A percentile compares a stretch with the other conserved stretches of the same genome.
Conservation (phyloP, 176 grass and related monocot genomes). For the Bromus sterilis region DNA sequence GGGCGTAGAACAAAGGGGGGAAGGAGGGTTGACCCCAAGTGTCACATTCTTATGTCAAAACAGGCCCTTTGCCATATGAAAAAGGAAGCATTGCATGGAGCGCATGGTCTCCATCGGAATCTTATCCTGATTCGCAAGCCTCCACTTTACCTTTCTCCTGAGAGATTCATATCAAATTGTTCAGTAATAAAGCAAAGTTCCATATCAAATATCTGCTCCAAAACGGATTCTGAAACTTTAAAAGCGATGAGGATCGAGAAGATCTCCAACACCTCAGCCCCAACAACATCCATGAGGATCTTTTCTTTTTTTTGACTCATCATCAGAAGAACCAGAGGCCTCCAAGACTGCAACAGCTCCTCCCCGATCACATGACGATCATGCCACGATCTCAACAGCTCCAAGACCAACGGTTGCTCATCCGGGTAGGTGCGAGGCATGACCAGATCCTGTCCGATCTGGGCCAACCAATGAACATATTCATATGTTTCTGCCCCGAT, state of each 20-base stretch:
- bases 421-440: constrained; percentile 28
- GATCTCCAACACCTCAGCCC: neutral
- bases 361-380: constrained; percentile 8
- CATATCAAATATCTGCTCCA: neutral
- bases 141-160: neutral
- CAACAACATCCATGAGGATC: neutral
- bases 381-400: constrained; percentile 5
- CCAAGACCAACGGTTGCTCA: neutral
- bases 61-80: neutral
- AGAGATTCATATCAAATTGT: neutral
- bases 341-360: neutral
- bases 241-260: neutral
- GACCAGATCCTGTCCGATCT: constrained; percentile 26
- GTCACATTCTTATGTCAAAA: neutral
- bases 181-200: neutral
- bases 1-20: neutral
- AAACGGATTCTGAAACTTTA: neutral
- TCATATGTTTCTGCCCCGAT: neutral
- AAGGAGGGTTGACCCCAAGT: neutral
- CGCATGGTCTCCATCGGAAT: neutral
- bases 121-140: neutral
- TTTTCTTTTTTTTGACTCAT: neutral
- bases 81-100: neutral
- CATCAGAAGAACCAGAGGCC: too few relatives aligned
- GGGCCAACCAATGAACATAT: neutral